A percentile compares a stretch with the other conserved stretches of the same genome.
These are phyloP conservation scores for Stereocaulon alpinum DNA, from an alignment of 495 filamentous ascomycete species.

Conservation along the genomic window DNA sequence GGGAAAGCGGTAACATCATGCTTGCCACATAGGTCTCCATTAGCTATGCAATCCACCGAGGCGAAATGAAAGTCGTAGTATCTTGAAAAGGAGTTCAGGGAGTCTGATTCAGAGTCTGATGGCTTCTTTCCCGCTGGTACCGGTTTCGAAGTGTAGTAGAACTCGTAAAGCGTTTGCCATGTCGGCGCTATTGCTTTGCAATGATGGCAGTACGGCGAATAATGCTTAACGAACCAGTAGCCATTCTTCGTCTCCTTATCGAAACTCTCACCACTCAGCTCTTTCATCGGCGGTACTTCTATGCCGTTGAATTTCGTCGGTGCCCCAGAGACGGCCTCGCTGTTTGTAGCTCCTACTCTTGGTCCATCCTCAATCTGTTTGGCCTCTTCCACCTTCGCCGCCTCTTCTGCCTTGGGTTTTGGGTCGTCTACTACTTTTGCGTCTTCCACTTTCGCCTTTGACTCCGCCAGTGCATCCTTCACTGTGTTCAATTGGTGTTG, in stretches of 20 bases:
- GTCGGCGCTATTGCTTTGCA: slow-evolving; percentile 71
- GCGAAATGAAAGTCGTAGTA: slow-evolving; percentile 91
- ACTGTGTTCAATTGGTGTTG: slow-evolving; percentile 19
- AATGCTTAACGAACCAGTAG: slow-evolving; percentile 67
- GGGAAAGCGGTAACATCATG: slow-evolving; percentile 60
- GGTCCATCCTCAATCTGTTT: slow-evolving; percentile 16
- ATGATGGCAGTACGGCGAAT: slow-evolving; percentile 69
- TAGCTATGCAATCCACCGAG: slow-evolving; percentile 71
- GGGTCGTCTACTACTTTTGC: slow-evolving; percentile 11
- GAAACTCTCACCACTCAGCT: slow-evolving; percentile 47
- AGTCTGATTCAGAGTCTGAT: slow-evolving; percentile 35
- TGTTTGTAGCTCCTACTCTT: slow-evolving; percentile 23
- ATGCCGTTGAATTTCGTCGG: slow-evolving; percentile 69
- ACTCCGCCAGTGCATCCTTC: slow-evolving; percentile 19
- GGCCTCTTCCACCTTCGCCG: slow-evolving; percentile 7
- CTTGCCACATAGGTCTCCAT: slow-evolving; percentile 59
- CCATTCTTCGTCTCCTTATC: slow-evolving; percentile 50
- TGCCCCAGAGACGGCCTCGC: slow-evolving; percentile 18
- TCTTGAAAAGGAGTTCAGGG: slow-evolving; percentile 52
- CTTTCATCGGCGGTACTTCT: slow-evolving; percentile 62
- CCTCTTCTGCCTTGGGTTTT: neutral
- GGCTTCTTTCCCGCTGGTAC: slow-evolving; percentile 35
- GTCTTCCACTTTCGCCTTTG: slow-evolving; percentile 7
- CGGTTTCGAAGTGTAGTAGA: slow-evolving; percentile 86
- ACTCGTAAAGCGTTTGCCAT: slow-evolving; percentile 92